A percentile compares a stretch with the other conserved stretches of the same genome.
Conservation (phyloP, 1,284 basidiomycete species). For the Rhodotorula sp. region DNA sequence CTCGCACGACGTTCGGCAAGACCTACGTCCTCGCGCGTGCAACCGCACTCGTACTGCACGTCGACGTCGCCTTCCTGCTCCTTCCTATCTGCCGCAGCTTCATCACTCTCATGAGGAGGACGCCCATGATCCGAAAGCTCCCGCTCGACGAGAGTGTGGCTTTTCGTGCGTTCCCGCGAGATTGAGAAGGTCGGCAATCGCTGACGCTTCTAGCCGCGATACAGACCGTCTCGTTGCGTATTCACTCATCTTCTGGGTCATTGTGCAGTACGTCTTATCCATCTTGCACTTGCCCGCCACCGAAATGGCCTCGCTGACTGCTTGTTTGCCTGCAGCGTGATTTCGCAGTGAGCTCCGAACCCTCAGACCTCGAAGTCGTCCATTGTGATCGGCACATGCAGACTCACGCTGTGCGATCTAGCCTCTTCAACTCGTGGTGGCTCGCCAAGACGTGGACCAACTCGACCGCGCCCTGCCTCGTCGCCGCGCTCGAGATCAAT, state of each 20-base stretch:
- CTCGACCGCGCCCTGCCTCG: slow-evolving; percentile 56
- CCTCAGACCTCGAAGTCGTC: not conserved
- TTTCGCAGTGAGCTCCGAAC: slow-evolving; percentile 9
- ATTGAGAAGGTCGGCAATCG: not conserved
- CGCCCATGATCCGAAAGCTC: slow-evolving; percentile 76
- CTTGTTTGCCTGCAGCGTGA: slow-evolving; percentile 28
- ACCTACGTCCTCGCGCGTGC: slow-evolving; percentile 71
- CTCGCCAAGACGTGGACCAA: slow-evolving; percentile 49
- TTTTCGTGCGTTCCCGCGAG: slow-evolving; percentile 28
- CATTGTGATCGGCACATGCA: not conserved
- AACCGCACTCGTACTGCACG: slow-evolving; percentile 79
- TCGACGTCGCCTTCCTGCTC: slow-evolving; percentile 85
- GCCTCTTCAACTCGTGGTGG: slow-evolving; percentile 25
- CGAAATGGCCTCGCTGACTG: slow-evolving; percentile 19
- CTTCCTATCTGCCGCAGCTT: slow-evolving; percentile 89
- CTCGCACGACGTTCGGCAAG: slow-evolving; percentile 65
- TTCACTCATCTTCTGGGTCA: slow-evolving; percentile 73
- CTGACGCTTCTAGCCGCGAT: not conserved
- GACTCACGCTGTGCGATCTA: not conserved
- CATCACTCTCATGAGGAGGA: slow-evolving; percentile 76
- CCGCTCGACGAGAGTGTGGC: slow-evolving; percentile 55
- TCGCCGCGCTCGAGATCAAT: slow-evolving; percentile 71
- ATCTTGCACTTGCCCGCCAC: slow-evolving; percentile 52
- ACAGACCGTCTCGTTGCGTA: slow-evolving; percentile 76
- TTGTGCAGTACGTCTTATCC: slow-evolving; percentile 62